Base-by-base conservation (phyloP, 1,139 yeast species). In the Kazachstania sp. region DNA sequence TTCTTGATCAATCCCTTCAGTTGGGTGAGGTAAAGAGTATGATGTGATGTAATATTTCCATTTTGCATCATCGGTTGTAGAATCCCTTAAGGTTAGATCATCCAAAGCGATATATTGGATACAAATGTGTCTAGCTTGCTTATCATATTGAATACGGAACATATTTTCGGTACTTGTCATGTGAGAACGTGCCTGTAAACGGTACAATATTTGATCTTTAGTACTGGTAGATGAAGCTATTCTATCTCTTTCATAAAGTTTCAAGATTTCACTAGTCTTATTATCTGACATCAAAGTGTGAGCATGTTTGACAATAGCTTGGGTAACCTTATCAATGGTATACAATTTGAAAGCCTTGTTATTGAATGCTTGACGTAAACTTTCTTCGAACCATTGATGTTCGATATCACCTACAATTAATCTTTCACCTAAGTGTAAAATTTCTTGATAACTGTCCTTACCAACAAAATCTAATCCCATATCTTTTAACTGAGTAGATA, bases 11-110 rank as follows among this genome's bases (percentile, higher is more conserved):
- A 94, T 85, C 30, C 97, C 97, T 66, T 92, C 98, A 2, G 99
- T 92, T 37, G 98, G 97, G 58, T 87, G 95, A 6, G 95, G 84
- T 86, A 92, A 84, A 44, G 92, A 78, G 66, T 84, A 92, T 44
- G 95, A 85, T 0, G 97, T 92, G 46, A 92, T 77, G 62, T 94
- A 92, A 67, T 92, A 90, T 64, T 87, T 90, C 83, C 95, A 94
- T 57, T 77, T 78, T 53, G 86, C 95, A 58, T 86, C 92, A 3
- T 80, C 78, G 30, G 79, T 77, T 58, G 79, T 79, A 32, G 83
- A 82, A 57, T 86, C 92, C 55, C 81, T 82, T 57, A 88, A 74
- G 0, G 97, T 88, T 57, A 88, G 71, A 61, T 90, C 97, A 58
- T 87, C 95, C 45, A 85, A 71, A 29, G 94, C 92, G 50, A 92